phyloP scores from a whole-genome alignment of 352 stramenopile genomes.

The Globisporangium iwayamae region DNA sequence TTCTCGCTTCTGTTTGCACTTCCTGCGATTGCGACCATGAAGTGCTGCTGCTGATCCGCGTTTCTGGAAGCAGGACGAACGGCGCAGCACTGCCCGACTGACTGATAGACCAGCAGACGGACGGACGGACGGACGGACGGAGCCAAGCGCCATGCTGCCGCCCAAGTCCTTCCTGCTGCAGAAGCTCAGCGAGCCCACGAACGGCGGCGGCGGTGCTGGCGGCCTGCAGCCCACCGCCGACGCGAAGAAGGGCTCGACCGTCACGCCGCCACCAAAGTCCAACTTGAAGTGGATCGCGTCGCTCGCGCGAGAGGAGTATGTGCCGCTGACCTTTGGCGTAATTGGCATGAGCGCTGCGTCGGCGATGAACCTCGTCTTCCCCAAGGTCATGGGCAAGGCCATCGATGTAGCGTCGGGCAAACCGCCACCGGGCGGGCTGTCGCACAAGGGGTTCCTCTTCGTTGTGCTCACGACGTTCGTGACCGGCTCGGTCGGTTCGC shows the following conservation, averaged over 20 bases:
- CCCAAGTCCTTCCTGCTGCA: conserved; percentile 70
- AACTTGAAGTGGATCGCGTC: conserved; percentile 66
- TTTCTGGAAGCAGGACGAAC: conserved; percentile 10
- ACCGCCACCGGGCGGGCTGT: conserved; percentile 60
- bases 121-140: background rate
- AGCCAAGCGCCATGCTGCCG: conserved; percentile 38
- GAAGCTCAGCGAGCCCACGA: conserved; percentile 43
- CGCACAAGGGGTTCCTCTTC: conserved; percentile 83
- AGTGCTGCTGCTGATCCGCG: background rate
- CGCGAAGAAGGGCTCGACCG: conserved; percentile 7
- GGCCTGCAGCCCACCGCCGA: background rate
- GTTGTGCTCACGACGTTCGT: conserved; percentile 84
- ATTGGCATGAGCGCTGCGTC: conserved; percentile 83
- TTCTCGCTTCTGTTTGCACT: too few species aligned
- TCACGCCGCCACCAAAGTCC: conserved; percentile 18
- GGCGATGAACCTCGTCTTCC: conserved; percentile 87
- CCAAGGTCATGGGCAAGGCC: conserved; percentile 86
- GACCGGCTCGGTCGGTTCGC: conserved; percentile 79
- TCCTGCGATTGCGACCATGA: background rate
- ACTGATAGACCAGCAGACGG: conserved; percentile 1
- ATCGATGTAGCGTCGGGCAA: conserved; percentile 82
- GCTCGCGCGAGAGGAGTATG: conserved; percentile 67
- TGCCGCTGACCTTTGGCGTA: conserved; percentile 61
- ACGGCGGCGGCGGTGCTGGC: conserved; percentile 12
- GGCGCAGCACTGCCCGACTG: background rate